These are phyloP conservation scores for Pontederia crassipes DNA, from an alignment of 176 grass and related monocot genomes.

Conservation along the genomic window DNA sequence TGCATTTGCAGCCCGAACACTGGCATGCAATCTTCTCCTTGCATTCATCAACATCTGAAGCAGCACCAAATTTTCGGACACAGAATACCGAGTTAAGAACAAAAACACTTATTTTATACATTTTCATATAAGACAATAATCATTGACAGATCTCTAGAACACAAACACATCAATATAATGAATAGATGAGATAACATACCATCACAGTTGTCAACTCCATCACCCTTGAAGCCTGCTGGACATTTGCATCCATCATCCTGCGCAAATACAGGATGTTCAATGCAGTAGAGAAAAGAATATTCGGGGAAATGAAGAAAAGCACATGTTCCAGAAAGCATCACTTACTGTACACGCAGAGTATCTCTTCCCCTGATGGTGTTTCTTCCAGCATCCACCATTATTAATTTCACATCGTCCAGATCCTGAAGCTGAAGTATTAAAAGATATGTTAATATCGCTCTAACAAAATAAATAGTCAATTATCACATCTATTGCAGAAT, in stretches of 20 bases:
- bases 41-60: slow-evolving; percentile 90
- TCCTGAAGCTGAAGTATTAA: slow-evolving; percentile 54
- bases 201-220: slow-evolving; percentile 67
- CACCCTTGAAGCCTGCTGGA: slow-evolving; percentile 69
- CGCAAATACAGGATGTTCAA: slow-evolving; percentile 1
- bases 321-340: not conserved
- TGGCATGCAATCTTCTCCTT: slow-evolving; percentile 73
- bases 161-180: not conserved
- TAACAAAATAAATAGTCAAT: not conserved
- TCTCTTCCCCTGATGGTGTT: slow-evolving; percentile 46
- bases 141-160: no score
- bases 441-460: not conserved
- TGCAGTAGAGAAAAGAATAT: not conserved
- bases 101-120: no score
- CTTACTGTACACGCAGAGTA: slow-evolving; percentile 84
- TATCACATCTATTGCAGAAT: no score
- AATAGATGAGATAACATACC: slow-evolving; percentile 25
- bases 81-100: not conserved
- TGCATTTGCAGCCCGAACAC: slow-evolving; percentile 84
- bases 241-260: slow-evolving; percentile 89
- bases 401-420: slow-evolving; percentile 77
- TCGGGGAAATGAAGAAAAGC: not conserved
- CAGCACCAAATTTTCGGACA: not conserved
- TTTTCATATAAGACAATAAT: no score
- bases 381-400: slow-evolving; percentile 94